These are phyloP conservation scores for Crataegus laevigata DNA, from an alignment of 306 rosid genomes.

Conservation along the genomic window DNA sequence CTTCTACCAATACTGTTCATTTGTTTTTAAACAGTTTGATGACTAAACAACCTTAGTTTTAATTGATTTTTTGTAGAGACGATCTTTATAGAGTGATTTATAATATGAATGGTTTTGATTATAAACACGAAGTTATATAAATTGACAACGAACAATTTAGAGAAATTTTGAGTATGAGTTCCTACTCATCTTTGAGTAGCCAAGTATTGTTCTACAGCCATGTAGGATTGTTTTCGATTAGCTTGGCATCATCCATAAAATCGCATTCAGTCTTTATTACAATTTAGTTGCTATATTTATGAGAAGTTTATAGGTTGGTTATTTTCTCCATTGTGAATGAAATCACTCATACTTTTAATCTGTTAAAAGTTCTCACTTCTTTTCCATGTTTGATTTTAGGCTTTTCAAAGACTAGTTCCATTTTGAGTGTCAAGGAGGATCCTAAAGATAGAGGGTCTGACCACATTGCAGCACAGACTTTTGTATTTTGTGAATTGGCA, in stretches of 20 bases:
- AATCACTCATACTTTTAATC: background rate
- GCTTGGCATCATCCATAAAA: background rate
- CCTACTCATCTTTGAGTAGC: too few relatives aligned
- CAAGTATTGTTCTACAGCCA: too few relatives aligned
- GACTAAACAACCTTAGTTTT: too few relatives aligned
- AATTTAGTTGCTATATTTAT: background rate
- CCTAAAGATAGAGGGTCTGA: constrained; percentile 54
- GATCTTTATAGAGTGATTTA: too few relatives aligned
- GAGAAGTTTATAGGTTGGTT: background rate
- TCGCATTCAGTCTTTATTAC: background rate
- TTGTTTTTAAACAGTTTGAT: too few relatives aligned
- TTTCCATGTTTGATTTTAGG: constrained; percentile 33
- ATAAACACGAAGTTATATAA: too few relatives aligned
- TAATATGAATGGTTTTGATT: too few relatives aligned
- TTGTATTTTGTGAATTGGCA: constrained; percentile 83
- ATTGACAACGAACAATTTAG: too few relatives aligned
- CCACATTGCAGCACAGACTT: constrained; percentile 78
- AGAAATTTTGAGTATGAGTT: too few relatives aligned
- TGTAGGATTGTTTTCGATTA: background rate
- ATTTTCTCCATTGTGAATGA: background rate
- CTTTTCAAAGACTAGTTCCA: constrained; percentile 41
- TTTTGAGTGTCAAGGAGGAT: constrained; percentile 38
- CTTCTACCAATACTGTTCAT: too few relatives aligned
- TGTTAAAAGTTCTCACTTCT: background rate
- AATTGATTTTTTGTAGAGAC: too few relatives aligned